Percentiles rank a stretch among this genome's conserved stretches.
These are phyloP conservation scores for Hygrocybe coccinea DNA, from an alignment of 768 basidiomycete species.

Conservation along the genomic window DNA sequence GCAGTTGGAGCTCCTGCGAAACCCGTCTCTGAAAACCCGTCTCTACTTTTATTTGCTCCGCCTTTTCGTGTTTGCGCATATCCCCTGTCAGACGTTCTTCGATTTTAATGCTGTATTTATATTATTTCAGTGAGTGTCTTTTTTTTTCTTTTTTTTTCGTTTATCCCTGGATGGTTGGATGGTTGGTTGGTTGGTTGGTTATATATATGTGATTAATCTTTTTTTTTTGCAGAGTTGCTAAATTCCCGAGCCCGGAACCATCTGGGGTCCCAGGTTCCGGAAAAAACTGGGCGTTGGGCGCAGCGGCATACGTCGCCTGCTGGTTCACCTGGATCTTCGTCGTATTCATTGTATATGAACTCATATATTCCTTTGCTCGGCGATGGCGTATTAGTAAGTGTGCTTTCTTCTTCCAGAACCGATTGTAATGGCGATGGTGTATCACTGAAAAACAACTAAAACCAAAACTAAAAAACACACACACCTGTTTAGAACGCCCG, in stretches of 20 bases:
- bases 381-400: conserved; percentile 78
- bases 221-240: conserved; percentile 80
- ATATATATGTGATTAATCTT: too few relatives aligned
- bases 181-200: too few relatives aligned
- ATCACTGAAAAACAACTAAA: too few relatives aligned
- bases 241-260: conserved; percentile 65
- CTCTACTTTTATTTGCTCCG: conserved; percentile 68
- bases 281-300: conserved; percentile 76
- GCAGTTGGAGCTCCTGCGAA: conserved; percentile 63
- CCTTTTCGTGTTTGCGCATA: conserved; percentile 64
- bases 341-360: conserved; percentile 72
- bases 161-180: too few relatives aligned
- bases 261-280: conserved; percentile 67
- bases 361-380: conserved; percentile 68
- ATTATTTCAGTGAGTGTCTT: conserved; percentile 65
- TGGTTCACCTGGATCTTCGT: conserved; percentile 71
- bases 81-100: conserved; percentile 76
- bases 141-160: conserved; percentile 7
- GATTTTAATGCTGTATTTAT: conserved; percentile 88
- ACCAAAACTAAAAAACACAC: too few relatives aligned
- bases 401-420: too few relatives aligned
- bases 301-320: conserved; percentile 78
- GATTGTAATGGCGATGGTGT: too few relatives aligned
- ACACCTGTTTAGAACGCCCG: conserved; percentile 90
- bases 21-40: conserved; percentile 49